Evolutionary conservation across 345 rosid genomes (phyloP).

Genomic region (Corymbia maculata): DNA sequence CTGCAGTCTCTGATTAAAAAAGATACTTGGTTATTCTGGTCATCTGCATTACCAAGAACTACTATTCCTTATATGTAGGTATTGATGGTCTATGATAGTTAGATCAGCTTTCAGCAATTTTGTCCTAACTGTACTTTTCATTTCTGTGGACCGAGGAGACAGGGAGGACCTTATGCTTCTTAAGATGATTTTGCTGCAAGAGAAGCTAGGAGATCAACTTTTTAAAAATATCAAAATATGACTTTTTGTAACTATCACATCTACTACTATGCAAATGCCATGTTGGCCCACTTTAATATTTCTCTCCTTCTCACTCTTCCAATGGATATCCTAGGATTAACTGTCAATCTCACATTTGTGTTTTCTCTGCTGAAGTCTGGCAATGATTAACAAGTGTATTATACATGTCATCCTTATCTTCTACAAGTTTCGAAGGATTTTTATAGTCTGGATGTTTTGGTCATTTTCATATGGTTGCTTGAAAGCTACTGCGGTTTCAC

Average conservation of each 20-base stretch:
- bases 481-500: background rate
- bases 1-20: background rate
- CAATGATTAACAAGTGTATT: background rate
- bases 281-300: background rate
- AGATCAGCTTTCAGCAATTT: background rate
- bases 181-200: background rate
- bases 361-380: background rate
- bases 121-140: background rate
- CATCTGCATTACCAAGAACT: background rate
- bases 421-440: background rate
- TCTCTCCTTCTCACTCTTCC: background rate
- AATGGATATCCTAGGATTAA: background rate
- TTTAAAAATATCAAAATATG: background rate
- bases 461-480: background rate
- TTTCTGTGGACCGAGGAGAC: background rate
- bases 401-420: background rate
- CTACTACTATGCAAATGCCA: accelerated
- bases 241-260: background rate
- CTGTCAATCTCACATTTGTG: background rate
- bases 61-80: background rate
- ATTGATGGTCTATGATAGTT: background rate
- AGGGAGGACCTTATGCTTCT: background rate
- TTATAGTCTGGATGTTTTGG: background rate
- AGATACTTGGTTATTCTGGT: accelerated
- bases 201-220: background rate